A percentile compares a stretch with the other conserved stretches of the same genome.
Evolutionary conservation across 2,329 filamentous ascomycete genomes (phyloP).

Genomic region (Ciborinia camelliae): DNA sequence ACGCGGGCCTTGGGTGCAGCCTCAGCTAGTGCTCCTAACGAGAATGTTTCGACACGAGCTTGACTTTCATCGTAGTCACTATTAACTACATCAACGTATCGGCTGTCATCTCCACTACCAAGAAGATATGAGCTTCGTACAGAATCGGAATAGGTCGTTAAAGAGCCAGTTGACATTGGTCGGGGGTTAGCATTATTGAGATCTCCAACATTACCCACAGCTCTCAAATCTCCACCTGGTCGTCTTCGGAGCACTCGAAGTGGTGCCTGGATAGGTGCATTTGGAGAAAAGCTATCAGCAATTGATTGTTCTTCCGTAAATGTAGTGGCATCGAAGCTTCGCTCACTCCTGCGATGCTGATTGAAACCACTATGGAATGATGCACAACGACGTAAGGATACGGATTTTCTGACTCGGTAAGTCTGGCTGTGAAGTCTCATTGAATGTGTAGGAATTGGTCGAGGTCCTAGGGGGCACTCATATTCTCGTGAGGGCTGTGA

Average conservation of each 20-base stretch:
- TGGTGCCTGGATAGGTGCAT: conserved; percentile 49
- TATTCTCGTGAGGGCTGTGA: conserved; percentile 29
- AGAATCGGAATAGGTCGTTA: conserved; percentile 60
- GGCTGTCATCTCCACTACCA: conserved; percentile 41
- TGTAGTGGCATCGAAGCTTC: conserved; percentile 60
- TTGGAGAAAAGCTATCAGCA: conserved; percentile 45
- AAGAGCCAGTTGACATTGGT: conserved; percentile 56
- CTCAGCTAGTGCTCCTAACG: conserved; percentile 56
- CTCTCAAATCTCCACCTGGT: conserved; percentile 72
- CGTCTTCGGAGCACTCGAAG: conserved; percentile 64
- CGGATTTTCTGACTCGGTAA: conserved; percentile 49
- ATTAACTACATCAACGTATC: conserved; percentile 46
- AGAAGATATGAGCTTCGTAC: conserved; percentile 54
- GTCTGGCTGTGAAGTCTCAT: conserved; percentile 27
- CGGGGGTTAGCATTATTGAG: conserved; percentile 47
- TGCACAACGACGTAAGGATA: conserved; percentile 53
- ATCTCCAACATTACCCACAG: conserved; percentile 62
- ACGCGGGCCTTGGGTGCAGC: conserved; percentile 45
- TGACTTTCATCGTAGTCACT: conserved; percentile 41
- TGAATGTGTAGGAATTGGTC: conserved; percentile 26
- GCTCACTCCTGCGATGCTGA: conserved; percentile 47
- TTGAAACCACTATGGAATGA: conserved; percentile 58
- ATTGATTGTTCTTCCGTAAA: conserved; percentile 50
- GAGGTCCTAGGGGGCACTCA: conserved; percentile 28
- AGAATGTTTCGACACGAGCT: conserved; percentile 48